phyloP scores from a whole-genome alignment of 495 filamentous ascomycete genomes.

The Aspergillus olivimuriae region DNA sequence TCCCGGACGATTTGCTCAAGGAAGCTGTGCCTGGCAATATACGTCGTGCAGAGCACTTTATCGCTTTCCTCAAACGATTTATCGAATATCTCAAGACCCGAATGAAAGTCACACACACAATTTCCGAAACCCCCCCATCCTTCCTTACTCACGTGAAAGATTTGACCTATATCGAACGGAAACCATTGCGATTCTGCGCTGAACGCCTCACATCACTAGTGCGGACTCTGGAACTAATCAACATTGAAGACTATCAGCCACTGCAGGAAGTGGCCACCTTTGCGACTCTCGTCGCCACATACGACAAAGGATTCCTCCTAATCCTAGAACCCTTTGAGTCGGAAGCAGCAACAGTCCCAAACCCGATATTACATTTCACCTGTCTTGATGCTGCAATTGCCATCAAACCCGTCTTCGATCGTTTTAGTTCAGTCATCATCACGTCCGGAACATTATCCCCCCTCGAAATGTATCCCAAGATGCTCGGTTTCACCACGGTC shows the following conservation, averaged over 20 bases:
- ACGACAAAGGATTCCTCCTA: constrained; percentile 93
- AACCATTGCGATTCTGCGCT: constrained; percentile 91
- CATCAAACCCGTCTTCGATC: constrained; percentile 95
- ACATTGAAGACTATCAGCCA: constrained; percentile 95
- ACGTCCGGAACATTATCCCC: constrained; percentile 97
- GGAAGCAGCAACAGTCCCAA: constrained; percentile 90
- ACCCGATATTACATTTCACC: constrained; percentile 91
- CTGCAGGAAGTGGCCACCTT: constrained; percentile 98
- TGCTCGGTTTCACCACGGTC: constrained; percentile 88
- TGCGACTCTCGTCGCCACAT: constrained; percentile 94
- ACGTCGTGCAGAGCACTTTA: constrained; percentile 90
- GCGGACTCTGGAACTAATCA: constrained; percentile 89
- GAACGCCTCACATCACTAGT: constrained; percentile 94
- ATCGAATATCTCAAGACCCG: constrained; percentile 97
- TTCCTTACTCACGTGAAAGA: constrained; percentile 93
- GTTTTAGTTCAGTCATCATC: constrained; percentile 96
- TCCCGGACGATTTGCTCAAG: constrained; percentile 40
- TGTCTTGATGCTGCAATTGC: constrained; percentile 97
- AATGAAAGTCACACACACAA: constrained; percentile 96
- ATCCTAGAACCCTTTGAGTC: constrained; percentile 97
- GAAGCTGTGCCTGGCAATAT: constrained; percentile 98
- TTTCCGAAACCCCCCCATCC: constrained; percentile 91
- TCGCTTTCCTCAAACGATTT: constrained; percentile 90
- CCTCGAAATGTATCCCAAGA: constrained; percentile 98
- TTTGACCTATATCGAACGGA: constrained; percentile 94